Percentiles rank a stretch among this genome's conserved stretches.
Evolutionary conservation across 1,284 basidiomycete genomes (phyloP).

Genomic region (Ceratobasidium theobromae): DNA sequence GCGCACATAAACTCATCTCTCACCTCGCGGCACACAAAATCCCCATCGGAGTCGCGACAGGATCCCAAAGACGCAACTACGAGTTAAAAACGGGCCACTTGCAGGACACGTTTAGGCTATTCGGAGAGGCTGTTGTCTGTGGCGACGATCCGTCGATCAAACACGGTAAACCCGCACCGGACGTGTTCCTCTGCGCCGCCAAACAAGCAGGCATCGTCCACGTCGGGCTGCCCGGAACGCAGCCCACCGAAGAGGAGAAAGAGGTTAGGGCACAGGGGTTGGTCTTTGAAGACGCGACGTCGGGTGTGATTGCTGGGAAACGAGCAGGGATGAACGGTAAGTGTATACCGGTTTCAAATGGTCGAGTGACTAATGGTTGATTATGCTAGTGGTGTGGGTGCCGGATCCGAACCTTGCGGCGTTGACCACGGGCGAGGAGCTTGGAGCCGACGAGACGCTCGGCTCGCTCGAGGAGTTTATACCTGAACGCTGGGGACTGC

Average conservation of each 20-base stretch:
- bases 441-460: constrained; percentile 43
- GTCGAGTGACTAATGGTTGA: constrained; percentile 6
- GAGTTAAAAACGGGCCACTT: constrained; percentile 64
- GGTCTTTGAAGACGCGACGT: constrained; percentile 74
- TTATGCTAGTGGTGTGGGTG: constrained; percentile 66
- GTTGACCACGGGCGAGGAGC: constrained; percentile 53
- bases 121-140: constrained; percentile 65
- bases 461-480: constrained; percentile 63
- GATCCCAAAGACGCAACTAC: constrained; percentile 64
- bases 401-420: constrained; percentile 67
- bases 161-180: constrained; percentile 66
- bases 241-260: constrained; percentile 47
- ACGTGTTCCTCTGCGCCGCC: constrained; percentile 72
- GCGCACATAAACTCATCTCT: constrained; percentile 60
- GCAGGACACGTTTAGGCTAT: constrained; percentile 57
- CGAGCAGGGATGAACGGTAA: constrained; percentile 77
- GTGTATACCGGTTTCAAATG: constrained; percentile 35
- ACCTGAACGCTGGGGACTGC: constrained; percentile 75
- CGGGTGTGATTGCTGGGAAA: constrained; percentile 72
- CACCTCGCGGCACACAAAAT: constrained; percentile 66
- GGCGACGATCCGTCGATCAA: constrained; percentile 58
- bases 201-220: constrained; percentile 57
- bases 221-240: constrained; percentile 50
- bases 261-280: constrained; percentile 60
- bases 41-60: constrained; percentile 75